Evolutionary conservation across 176 grass and related monocot genomes (phyloP).

Genomic region (Bromus sterilis): DNA sequence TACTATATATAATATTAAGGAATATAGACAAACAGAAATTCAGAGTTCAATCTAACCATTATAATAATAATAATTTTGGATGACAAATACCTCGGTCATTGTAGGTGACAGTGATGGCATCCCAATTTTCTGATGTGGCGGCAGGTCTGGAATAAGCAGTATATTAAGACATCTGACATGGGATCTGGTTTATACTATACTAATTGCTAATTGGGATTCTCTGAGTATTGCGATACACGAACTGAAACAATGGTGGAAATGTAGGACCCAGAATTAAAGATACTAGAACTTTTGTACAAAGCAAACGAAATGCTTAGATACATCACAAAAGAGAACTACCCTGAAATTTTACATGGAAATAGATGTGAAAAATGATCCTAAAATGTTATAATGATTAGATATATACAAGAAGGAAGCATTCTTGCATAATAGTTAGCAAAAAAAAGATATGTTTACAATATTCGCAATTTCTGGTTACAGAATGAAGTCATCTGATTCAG

Average conservation of each 20-base stretch:
- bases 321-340: not conserved
- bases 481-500: not conserved
- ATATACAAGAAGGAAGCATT: not conserved
- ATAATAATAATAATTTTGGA: not conserved
- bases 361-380: not conserved
- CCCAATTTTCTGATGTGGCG: slow-evolving; percentile 73
- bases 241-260: not conserved
- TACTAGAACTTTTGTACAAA: not conserved
- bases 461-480: not conserved
- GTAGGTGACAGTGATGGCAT: slow-evolving; percentile 98
- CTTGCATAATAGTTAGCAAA: not conserved
- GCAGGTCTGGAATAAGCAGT: slow-evolving; percentile 54
- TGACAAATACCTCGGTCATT: slow-evolving; percentile 82
- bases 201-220: not conserved
- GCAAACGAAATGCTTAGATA: not conserved
- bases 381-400: not conserved
- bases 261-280: not conserved
- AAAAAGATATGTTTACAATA: not conserved
- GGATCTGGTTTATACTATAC: not conserved
- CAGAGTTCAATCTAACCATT: not conserved
- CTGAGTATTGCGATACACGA: not conserved
- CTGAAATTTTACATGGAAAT: not conserved
- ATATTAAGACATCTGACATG: not conserved
- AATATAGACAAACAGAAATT: not conserved
- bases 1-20: not conserved